Conservation (phyloP, 164 flowering plant species). For the Stephania japonica region DNA sequence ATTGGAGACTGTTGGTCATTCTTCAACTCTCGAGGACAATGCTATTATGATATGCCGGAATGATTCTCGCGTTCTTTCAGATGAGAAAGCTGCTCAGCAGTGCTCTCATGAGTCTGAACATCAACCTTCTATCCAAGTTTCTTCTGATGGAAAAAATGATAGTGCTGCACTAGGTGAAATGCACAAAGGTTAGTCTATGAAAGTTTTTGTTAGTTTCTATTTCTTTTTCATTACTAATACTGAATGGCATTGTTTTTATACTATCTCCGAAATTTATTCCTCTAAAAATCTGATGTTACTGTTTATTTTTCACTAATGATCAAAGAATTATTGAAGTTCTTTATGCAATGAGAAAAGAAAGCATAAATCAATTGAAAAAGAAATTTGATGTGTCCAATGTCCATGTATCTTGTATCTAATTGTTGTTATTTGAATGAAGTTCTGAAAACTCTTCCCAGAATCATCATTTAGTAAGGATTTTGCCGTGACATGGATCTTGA, state of each 20-base stretch:
- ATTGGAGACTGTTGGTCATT: conserved; percentile 1
- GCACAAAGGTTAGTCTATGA: conserved; percentile 6
- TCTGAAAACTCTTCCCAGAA: too few relatives aligned
- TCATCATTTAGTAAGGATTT: neutral
- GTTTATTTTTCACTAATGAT: too few relatives aligned
- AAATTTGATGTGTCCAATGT: too few relatives aligned
- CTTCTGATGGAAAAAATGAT: conserved; percentile 14
- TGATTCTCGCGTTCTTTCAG: conserved; percentile 16
- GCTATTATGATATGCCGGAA: conserved; percentile 10
- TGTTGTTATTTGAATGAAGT: too few relatives aligned
- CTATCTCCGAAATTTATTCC: too few relatives aligned
- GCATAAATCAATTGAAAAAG: too few relatives aligned
- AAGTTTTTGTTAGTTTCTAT: conserved; percentile 12
- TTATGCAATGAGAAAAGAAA: too few relatives aligned
- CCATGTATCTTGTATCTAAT: too few relatives aligned
- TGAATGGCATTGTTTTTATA: too few relatives aligned
- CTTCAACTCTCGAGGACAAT: conserved; percentile 11
- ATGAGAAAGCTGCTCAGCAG: conserved; percentile 16
- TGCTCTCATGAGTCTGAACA: conserved; percentile 14
- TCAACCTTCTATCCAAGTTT: conserved; percentile 10
- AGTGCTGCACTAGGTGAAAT: conserved; percentile 15
- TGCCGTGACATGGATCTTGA: neutral
- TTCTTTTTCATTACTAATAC: too few relatives aligned
- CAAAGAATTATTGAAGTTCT: too few relatives aligned
- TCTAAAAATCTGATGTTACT: too few relatives aligned